Conservation (phyloP, 768 basidiomycete genomes). For the Kwoniella sp. region DNA sequence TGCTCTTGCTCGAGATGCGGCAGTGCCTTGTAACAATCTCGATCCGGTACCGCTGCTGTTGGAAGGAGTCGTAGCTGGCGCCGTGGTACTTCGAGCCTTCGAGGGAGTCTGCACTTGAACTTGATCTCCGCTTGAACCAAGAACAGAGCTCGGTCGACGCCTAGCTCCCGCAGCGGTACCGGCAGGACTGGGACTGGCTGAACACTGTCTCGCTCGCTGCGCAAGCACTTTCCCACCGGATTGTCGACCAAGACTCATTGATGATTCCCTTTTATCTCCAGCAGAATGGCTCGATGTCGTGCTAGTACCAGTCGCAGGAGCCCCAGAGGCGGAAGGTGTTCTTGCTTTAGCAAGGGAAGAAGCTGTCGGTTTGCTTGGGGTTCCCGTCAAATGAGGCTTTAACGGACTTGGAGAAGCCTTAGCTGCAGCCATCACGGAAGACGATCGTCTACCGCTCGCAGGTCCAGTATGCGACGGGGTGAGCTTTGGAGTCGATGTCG, state of each 20-base stretch:
- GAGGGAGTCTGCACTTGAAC: constrained; percentile 3
- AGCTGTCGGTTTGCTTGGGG: constrained; percentile 46
- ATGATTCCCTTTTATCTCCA: constrained; percentile 7
- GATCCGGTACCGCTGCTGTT: constrained; percentile 11
- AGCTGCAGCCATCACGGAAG: neutral
- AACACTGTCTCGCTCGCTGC: neutral
- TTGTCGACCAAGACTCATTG: constrained; percentile 9
- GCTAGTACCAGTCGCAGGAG: neutral
- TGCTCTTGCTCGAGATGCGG: constrained; percentile 39
- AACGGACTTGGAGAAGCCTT: constrained; percentile 26
- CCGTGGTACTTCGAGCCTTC: constrained; percentile 1
- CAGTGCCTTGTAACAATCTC: constrained; percentile 47
- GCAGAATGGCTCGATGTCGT: neutral
- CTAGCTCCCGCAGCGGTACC: neutral
- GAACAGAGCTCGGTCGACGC: neutral
- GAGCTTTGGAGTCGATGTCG: neutral
- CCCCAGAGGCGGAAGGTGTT: constrained; percentile 8
- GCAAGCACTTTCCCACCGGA: neutral
- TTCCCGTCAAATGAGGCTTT: constrained; percentile 46
- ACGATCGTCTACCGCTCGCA: neutral
- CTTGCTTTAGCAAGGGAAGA: constrained; percentile 43
- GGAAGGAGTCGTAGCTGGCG: neutral
- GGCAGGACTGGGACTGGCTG: constrained; percentile 13
- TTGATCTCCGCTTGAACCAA: neutral
- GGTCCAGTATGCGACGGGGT: constrained; percentile 2